Evolutionary conservation across 371 early-diverging fungal species (phyloP).

Genomic region (Apophysomyces ossiformis): DNA sequence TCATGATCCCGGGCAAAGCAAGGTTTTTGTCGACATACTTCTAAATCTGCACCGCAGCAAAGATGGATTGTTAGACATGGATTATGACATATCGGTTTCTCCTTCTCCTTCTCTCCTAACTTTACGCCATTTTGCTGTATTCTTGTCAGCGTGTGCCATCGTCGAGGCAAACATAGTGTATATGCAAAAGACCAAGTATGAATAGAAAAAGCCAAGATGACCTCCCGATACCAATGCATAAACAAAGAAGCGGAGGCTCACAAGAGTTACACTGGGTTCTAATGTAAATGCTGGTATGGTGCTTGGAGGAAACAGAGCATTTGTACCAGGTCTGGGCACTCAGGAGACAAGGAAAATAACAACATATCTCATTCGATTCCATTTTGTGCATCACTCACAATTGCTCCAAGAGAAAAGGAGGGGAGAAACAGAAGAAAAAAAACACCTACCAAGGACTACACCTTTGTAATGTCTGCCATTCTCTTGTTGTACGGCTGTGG

Average conservation of each 20-base stretch:
- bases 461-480: conserved; percentile 46
- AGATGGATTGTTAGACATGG: background rate
- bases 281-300: conserved; percentile 5
- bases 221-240: conserved; percentile 6
- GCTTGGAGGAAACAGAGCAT: background rate
- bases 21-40: background rate
- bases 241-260: conserved; percentile 8
- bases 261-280: conserved; percentile 8
- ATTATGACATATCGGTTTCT: background rate
- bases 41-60: conserved; percentile 3
- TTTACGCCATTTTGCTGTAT: background rate
- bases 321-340: background rate
- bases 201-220: background rate
- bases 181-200: background rate
- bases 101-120: conserved; percentile 5
- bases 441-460: conserved; percentile 41
- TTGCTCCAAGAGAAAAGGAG: background rate
- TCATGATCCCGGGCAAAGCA: conserved; percentile 1
- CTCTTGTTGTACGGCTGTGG: conserved; percentile 43
- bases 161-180: background rate
- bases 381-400: conserved; percentile 2
- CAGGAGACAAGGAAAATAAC: background rate
- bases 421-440: background rate
- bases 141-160: background rate
- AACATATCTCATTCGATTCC: background rate